Evolutionary conservation across 495 filamentous ascomycete species (phyloP), one percentile per base, ranked within the genome.

Genomic region (Penicillium taxi): DNA sequence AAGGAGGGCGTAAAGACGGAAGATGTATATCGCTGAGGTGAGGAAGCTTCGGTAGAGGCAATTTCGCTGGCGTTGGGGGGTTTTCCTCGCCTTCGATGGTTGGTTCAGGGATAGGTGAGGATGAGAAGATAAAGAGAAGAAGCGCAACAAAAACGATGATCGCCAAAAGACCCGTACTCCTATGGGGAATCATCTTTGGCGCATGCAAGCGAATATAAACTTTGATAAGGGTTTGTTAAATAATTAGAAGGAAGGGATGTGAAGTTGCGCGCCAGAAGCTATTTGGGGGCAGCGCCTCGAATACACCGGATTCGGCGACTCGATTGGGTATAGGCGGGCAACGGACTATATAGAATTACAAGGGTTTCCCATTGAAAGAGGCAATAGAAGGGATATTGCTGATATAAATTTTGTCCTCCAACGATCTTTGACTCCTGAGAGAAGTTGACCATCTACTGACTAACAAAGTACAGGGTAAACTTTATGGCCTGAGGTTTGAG

Each of bases 1-100:
- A 72, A 19, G 78, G 70, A 23, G 74, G 74, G 33, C 73, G 71
- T 53, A 89, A 91, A 0, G 59, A 55, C 6, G 66, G 66, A 1
- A 67, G 41, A 36, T 58, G 56, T 23, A 65, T 36, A 33, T 59
- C 45, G 36, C 47, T 54, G 24, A 67, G 29, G 8, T 59, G 64
- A 26, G 67, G 64, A 6, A 73, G 50, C 27, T 67, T 64, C 16
- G 68, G 64, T 32, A 39, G 53, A 27, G 63, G 59, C 18, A 70
- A 39, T 26, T 61, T 67, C 41, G 52, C 48, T 11, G 53, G 42
- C 7, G 48, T 47, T 32, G 58, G 38, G 26, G 14, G 23, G 22
- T 44, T 42, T 39, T 48, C 45, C 36, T 49, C 48, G 19, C 45
- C 41, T 20, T 46, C 41, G 15, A 46, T 39, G n/a, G 37, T 19